Evolutionary conservation across 2,329 filamentous ascomycete genomes (phyloP), one percentile per base, ranked within the genome.

Genomic region (Ophiostoma ulmi): DNA sequence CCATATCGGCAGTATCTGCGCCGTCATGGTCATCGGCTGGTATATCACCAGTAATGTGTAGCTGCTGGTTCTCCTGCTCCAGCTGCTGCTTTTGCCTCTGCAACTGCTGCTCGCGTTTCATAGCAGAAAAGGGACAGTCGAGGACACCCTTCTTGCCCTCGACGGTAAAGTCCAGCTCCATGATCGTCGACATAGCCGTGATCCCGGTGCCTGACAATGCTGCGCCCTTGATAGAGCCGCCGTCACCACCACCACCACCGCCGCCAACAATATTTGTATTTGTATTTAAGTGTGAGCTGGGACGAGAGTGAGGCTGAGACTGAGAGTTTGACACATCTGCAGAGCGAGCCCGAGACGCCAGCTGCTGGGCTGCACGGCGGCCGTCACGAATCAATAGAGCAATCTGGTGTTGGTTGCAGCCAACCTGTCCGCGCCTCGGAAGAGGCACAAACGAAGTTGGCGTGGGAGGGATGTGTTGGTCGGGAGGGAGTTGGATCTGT

Each of bases 91-190:
- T 48, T 55, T 72, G 70, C n/a, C 72, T 65, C 65, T 69, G 65
- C n/a, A 71, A 61, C 39, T 72, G 72, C 68, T 71, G 63, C n/a
- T 68, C 41, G 67, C 76, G 78, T 75, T 77, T 80, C 78, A 80
- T 75, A 76, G 83, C 80, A 72, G 83, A 89, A 79, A 97, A 97
- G 0, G 94, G 94, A 80, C 94, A 97, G 75, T 88, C 87, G 69
- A 97, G 82, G 74, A 86, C 87, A 75, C 93, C 92, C 76, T 91
- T 92, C 76, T 88, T 92, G 72, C 94, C 94, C 77, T 90, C 84
- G 44, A 94, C 91, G 22, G 94, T 97, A 76, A 97, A 97, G 80
- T 97, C 94, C 80, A 91, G 91, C 81, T 97, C 94, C 77, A 97
- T 81, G 52, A 87, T 84, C 68, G 86, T 88, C 69, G 88, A 88